phyloP scores from a whole-genome alignment of 2,329 filamentous ascomycete genomes.

The Aspergillus novoparasiticus region DNA sequence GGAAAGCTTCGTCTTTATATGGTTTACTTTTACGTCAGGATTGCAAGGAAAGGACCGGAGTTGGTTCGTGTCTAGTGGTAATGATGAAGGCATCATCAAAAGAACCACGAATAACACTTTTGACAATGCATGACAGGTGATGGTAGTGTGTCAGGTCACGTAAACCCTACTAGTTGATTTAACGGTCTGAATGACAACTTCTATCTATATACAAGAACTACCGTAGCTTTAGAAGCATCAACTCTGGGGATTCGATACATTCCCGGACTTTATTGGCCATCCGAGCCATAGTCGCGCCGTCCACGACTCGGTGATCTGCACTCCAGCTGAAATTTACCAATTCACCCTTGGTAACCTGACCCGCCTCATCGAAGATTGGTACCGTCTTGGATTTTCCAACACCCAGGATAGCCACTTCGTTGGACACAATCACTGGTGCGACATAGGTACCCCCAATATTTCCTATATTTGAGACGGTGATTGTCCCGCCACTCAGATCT shows the following conservation, averaged over 20 bases:
- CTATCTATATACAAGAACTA: slow-evolving; percentile 45
- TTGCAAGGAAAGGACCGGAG: no score
- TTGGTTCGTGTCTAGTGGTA: no score
- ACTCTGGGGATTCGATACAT: slow-evolving; percentile 81
- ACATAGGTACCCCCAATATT: slow-evolving; percentile 92
- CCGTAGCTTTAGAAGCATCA: slow-evolving; percentile 80
- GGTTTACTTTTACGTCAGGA: no score
- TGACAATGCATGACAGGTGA: background rate
- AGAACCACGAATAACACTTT: background rate
- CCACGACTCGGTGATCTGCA: slow-evolving; percentile 90
- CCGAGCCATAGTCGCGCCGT: slow-evolving; percentile 91
- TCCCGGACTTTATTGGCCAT: slow-evolving; percentile 79
- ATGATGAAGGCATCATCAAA: no score
- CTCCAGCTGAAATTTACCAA: slow-evolving; percentile 94
- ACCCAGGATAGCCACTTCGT: slow-evolving; percentile 88
- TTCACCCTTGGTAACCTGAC: slow-evolving; percentile 71
- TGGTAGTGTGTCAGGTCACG: background rate
- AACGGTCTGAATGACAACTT: background rate
- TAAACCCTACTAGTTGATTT: background rate
- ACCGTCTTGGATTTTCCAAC: slow-evolving; percentile 79
- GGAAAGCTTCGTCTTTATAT: no score
- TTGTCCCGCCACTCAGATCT: slow-evolving; percentile 84
- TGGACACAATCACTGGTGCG: slow-evolving; percentile 85
- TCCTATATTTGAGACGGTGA: slow-evolving; percentile 96
- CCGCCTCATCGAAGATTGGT: slow-evolving; percentile 69